Evolutionary conservation across 2,329 filamentous ascomycete genomes (phyloP).

Genomic region (Fusarium sp.): DNA sequence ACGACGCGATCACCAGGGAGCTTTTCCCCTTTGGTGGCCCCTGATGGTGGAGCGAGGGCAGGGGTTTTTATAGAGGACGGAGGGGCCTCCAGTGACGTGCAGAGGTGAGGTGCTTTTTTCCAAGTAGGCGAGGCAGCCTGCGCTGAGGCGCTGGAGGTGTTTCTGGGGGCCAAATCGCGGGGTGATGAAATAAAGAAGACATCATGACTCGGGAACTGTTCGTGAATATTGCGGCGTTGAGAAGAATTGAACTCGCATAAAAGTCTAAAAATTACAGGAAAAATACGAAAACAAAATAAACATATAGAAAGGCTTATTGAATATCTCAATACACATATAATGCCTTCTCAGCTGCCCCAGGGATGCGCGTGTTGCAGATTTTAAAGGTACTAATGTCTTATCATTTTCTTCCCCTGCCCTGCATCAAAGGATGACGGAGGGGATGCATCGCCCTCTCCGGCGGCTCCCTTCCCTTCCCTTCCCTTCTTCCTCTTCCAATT

Average conservation of each 20-base stretch:
- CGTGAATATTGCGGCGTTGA: not conserved
- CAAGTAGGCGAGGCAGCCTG: slow-evolving; percentile 28
- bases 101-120: slow-evolving; percentile 1
- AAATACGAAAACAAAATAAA: not conserved
- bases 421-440: not conserved
- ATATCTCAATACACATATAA: rapidly evolving
- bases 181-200: not conserved
- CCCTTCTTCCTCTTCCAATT: not conserved
- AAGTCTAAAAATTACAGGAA: not conserved
- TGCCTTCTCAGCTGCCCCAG: not conserved
- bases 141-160: not conserved
- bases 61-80: slow-evolving; percentile 15
- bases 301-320: not conserved
- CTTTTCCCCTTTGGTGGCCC: slow-evolving; percentile 15
- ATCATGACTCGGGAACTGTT: not conserved
- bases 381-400: not conserved
- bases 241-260: not conserved
- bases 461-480: not conserved
- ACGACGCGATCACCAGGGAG: slow-evolving; percentile 17
- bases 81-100: slow-evolving; percentile 27
- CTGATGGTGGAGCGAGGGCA: slow-evolving; percentile 25
- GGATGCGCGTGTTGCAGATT: not conserved
- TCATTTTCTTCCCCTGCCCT: not conserved
- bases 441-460: not conserved
- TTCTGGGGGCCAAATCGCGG: not conserved